Evolutionary conservation across 2,329 filamentous ascomycete genomes (phyloP), one percentile per base, ranked within the genome.

Genomic region (Xylariaceae sp.): DNA sequence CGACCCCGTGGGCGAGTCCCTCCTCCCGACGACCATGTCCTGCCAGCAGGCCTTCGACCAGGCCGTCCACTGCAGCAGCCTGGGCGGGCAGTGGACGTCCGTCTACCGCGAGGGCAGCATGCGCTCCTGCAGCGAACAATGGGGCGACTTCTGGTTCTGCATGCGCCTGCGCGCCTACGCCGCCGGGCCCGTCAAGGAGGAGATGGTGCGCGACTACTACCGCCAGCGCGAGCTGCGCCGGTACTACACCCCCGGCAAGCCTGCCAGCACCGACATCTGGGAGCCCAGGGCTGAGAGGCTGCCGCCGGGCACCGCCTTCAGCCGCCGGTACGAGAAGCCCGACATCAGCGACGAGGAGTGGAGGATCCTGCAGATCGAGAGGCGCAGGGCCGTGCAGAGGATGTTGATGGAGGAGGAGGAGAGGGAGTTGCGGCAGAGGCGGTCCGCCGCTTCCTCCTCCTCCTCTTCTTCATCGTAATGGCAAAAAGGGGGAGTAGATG

Each of bases 81-180:
- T 95, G 7, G 89, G 88, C 37, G 88, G 90, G 1, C 89, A 97
- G 62, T 95, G 89, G 71, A 88, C 85, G 55, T 81, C 88, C 55
- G 76, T 97, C 26, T 98, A 97, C 71, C 84, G 92, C 27, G 83
- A 88, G 59, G 92, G 92, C 46, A 68, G 71, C 29, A 68, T 94
- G 55, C 78, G 83, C 31, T 73, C 76, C 3, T 98, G 92, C 71
- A 78, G 72, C 46, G 84, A 94, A 50, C 81, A 88, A 47, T 96
- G 90, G 88, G 76, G 83, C 45, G 86, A 95, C 63, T 97, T 95
- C 65, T 94, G 89, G 85, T 90, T 96, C 67, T 98, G 92, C 71
- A 96, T 97, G 89, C 81, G 86, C 48, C 81, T 81, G 26, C 81
- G 83, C 54, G 73, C 74, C 2, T 79, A 79, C 55, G 62, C 71